These are phyloP conservation scores for Sporothrix protearum DNA, from an alignment of 2,329 filamentous ascomycete genomes.

Conservation along the genomic window DNA sequence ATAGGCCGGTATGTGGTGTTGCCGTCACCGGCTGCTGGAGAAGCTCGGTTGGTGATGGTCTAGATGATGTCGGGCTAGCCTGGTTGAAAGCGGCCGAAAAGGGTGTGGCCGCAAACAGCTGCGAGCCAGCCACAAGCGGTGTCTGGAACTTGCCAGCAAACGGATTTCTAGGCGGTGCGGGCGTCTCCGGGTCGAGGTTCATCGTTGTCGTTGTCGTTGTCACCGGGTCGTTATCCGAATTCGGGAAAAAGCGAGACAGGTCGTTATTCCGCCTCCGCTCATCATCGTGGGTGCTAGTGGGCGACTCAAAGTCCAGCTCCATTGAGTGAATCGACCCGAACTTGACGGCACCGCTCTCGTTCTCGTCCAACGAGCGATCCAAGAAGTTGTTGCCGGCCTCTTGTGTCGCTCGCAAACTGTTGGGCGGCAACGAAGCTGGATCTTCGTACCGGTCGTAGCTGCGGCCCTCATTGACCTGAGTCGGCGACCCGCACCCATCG, in stretches of 20 bases:
- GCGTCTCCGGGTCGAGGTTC: constrained; percentile 44
- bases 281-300: background rate
- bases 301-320: constrained; percentile 40
- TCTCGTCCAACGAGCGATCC: constrained; percentile 38
- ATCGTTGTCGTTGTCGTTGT: background rate
- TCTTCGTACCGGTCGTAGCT: constrained; percentile 49
- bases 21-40: constrained; percentile 39
- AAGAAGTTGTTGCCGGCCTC: constrained; percentile 29
- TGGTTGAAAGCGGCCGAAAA: constrained; percentile 50
- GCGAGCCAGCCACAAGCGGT: constrained; percentile 42
- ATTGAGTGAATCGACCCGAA: constrained; percentile 41
- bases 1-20: constrained; percentile 44
- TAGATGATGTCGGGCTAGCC: constrained; percentile 54
- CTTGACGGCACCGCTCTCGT: constrained; percentile 51
- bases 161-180: constrained; percentile 47
- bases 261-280: background rate
- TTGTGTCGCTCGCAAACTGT: constrained; percentile 23
- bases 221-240: constrained; percentile 18
- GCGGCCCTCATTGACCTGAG: constrained; percentile 54
- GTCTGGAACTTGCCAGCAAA: constrained; percentile 41
- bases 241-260: constrained; percentile 22
- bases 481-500: constrained; percentile 49
- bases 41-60: constrained; percentile 52
- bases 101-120: constrained; percentile 56
- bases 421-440: constrained; percentile 21